These are phyloP conservation scores for Trichoderma koningiopsis DNA, from an alignment of 2,329 filamentous ascomycete species.

Conservation along the genomic window DNA sequence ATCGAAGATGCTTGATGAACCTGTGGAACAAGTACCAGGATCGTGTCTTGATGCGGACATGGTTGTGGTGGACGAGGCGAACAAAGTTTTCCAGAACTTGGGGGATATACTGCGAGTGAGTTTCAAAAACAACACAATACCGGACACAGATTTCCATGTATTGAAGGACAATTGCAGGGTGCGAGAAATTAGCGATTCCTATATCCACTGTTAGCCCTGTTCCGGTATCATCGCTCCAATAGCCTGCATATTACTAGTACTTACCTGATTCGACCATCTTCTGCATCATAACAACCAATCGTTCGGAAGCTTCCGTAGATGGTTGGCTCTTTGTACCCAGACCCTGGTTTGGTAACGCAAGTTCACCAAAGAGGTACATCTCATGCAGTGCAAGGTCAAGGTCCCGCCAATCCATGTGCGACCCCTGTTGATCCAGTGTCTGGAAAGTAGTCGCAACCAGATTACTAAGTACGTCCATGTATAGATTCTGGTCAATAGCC, in stretches of 20 bases:
- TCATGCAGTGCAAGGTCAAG: slow-evolving; percentile 91
- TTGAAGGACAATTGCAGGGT: slow-evolving; percentile 89
- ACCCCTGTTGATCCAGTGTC: slow-evolving; percentile 71
- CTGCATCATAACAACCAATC: slow-evolving; percentile 87
- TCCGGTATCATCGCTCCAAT: background rate
- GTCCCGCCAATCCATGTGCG: slow-evolving; percentile 88
- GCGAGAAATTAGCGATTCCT: slow-evolving; percentile 83
- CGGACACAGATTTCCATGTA: slow-evolving; percentile 99
- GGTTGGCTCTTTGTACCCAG: slow-evolving; percentile 85
- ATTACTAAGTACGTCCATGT: slow-evolving; percentile 83
- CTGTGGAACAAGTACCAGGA: slow-evolving; percentile 98
- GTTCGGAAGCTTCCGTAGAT: slow-evolving; percentile 75
- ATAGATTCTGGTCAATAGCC: slow-evolving; percentile 82
- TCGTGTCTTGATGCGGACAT: slow-evolving; percentile 82
- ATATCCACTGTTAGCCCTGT: slow-evolving; percentile 31
- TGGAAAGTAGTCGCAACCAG: slow-evolving; percentile 87
- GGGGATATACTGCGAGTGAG: slow-evolving; percentile 77
- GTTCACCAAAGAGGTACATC: slow-evolving; percentile 93
- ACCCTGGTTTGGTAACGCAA: slow-evolving; percentile 85
- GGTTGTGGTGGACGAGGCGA: slow-evolving; percentile 81
- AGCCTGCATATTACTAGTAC: slow-evolving; percentile 35
- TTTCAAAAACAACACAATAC: slow-evolving; percentile 91
- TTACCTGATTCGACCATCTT: slow-evolving; percentile 91
- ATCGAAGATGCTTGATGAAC: slow-evolving; percentile 83
- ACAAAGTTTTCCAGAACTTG: slow-evolving; percentile 91